Conservation (phyloP, 805 yeast genomes). For the Danielia reshetovae region DNA sequence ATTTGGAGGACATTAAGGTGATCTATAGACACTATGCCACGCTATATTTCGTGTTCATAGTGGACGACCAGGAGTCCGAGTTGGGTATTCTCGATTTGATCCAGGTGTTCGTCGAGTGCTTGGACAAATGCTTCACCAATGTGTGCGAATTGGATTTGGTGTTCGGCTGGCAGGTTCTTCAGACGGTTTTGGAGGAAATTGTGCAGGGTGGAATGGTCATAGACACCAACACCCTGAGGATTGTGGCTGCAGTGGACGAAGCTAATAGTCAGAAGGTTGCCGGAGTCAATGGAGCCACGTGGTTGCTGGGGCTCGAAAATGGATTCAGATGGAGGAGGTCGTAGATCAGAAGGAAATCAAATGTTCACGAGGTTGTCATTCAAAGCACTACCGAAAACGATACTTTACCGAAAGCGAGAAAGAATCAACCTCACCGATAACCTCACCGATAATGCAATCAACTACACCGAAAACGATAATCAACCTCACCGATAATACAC, state of each 20-base stretch:
- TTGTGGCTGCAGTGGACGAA: slow-evolving; percentile 79
- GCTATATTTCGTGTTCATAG: slow-evolving; percentile 90
- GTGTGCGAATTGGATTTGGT: slow-evolving; percentile 95
- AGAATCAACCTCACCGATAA: too few species aligned
- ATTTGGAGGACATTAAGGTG: slow-evolving; percentile 73
- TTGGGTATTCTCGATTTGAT: slow-evolving; percentile 89
- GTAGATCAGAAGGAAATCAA: neutral
- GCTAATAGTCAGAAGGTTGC: slow-evolving; percentile 50
- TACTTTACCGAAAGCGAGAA: too few species aligned
- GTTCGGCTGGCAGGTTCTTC: slow-evolving; percentile 97
- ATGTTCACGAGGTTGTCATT: too few species aligned
- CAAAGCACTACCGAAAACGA: too few species aligned
- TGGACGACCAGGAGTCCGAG: slow-evolving; percentile 94
- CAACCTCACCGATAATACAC: too few species aligned
- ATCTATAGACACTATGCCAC: slow-evolving; percentile 95
- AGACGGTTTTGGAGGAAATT: slow-evolving; percentile 85
- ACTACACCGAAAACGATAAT: too few species aligned
- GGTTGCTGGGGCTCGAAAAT: slow-evolving; percentile 25
- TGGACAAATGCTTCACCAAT: slow-evolving; percentile 88
- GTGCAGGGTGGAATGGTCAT: slow-evolving; percentile 98
- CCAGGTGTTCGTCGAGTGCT: slow-evolving; percentile 93
- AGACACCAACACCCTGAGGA: slow-evolving; percentile 78
- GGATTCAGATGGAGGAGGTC: slow-evolving; percentile 16
- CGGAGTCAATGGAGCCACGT: slow-evolving; percentile 13
- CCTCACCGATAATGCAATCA: too few species aligned